Base-by-base conservation (phyloP, 2,329 filamentous ascomycete genomes). In the Nothomitra cinnamomea region DNA sequence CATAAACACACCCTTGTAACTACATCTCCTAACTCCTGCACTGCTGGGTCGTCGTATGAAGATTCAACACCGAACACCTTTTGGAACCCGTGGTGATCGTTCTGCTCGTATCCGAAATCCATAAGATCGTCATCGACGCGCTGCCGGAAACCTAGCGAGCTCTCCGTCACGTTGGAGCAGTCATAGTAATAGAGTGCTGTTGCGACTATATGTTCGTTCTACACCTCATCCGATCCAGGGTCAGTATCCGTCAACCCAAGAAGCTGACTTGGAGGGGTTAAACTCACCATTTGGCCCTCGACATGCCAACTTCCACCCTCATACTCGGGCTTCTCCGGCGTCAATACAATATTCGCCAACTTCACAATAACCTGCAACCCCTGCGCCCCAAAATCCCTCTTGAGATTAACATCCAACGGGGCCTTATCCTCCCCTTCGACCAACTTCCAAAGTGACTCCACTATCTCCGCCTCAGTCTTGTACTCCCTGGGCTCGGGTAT, bases 331-430 rank as follows among this genome's bases (percentile, higher is more conserved):
- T 77, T 72, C 17, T 77, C 74, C 0, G 80, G 80, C 0, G 72
- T 77, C 0, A 83, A 67, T 42, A 80, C 69, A 51, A 82, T 75
- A 36, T 71, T 74, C 1, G 77, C 72, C 57, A 85, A 67, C 60
- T 83, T 82, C 32, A 82, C 72, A 51, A 84, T 78, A 36, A 84
- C 63, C 58, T 85, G 80, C 2, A 83, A 60, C 1, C 74, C 72
- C 4, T 63, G 61, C 1, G 69, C 59, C 7, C 61, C 58, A 56
- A 69, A 73, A n/a, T 67, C 58, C 17, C 60, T 45, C 42, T 56
- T 52, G 2, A 67, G 56, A 28, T 62, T 42, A 28, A 63, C 36
- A 2, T 51, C 5, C 7, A 41, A 25, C 24, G 25, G 35, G 15
- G 6, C 7, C 21, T 32, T 51, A 15, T 21, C 21, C 22, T 12